Evolutionary conservation across 2,329 filamentous ascomycete species (phyloP), one percentile per base, ranked within the genome.

Genomic region (Trichoderma sp.): DNA sequence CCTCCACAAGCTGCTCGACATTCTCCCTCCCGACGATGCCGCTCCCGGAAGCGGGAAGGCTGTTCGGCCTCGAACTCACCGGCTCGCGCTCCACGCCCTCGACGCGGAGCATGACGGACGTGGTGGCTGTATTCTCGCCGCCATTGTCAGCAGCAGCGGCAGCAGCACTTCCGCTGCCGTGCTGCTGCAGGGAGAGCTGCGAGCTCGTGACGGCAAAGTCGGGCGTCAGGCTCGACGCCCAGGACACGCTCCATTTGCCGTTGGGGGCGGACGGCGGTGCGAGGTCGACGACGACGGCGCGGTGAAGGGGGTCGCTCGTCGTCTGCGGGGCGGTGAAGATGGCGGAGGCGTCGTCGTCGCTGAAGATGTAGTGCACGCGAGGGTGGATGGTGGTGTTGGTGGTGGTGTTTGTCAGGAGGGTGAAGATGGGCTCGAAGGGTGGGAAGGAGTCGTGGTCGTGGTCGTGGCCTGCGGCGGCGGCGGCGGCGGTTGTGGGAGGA

Each of bases 351-450:
- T 97, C 93, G 77, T 98, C 95, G 76, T 98, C 93, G 71, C 87
- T 86, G 80, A 99, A 98, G 73, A 98, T 85, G 79, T 98, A 98
- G 79, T 94, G 92, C 1, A 97, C 88, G 61, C 86, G 88, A 1
- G 94, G 95, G 75, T 98, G 93, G 72, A 92, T 84, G 67, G 92
- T 90, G 52, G 91, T 86, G 71, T 87, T 84, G 9, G 86, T 88
- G n/a, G 86, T 84, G 12, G 84, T 79, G 76, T 97, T 93, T 73
- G 91, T 88, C 69, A 98, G 83, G 48, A 97, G 82, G 1, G 92
- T 90, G 80, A 97, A 97, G 80, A 97, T 90, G 2, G 92, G 91
- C 51, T 87, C 83, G 76, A 96, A 94, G 3, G 79, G 75, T 4
- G 79, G 79, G 45, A 68, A 66, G 21, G 68, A 58, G 21, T 65